phyloP scores from a whole-genome alignment of 2,329 filamentous ascomycete genomes.

The Aphanoascus verrucosus region DNA sequence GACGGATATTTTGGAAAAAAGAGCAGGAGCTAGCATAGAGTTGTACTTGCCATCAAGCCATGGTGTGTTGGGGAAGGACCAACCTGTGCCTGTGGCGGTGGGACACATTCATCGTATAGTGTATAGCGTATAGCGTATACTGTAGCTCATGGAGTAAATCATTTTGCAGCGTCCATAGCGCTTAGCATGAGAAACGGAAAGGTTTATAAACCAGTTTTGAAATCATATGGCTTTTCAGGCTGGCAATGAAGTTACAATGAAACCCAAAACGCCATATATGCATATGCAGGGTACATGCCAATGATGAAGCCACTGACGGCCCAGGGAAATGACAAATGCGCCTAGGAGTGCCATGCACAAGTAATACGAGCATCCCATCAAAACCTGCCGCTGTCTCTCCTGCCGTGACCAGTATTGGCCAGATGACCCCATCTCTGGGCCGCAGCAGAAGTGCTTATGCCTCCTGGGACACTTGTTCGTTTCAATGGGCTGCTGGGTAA shows the following conservation, averaged over 20 bases:
- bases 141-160: no score
- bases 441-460: constrained; percentile 25
- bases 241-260: neutral
- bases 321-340: neutral
- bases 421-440: constrained; percentile 23
- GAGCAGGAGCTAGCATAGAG: neutral
- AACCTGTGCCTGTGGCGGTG: neutral
- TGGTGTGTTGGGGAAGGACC: neutral
- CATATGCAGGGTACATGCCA: neutral
- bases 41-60: neutral
- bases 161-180: neutral
- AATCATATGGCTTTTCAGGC: neutral
- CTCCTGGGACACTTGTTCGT: constrained; percentile 31
- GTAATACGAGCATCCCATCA: constrained; percentile 7
- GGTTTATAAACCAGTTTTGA: neutral
- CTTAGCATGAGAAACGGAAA: neutral
- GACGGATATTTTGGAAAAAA: neutral
- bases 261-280: neutral
- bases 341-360: neutral
- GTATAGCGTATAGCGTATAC: neutral
- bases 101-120: no score
- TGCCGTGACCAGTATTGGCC: constrained; percentile 8
- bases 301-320: neutral
- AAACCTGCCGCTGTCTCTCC: constrained; percentile 25
- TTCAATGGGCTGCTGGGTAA: constrained; percentile 35